These are phyloP conservation scores for Nakaseomyces uthaithaninus DNA, from an alignment of 1,139 yeast genomes.

Conservation along the genomic window DNA sequence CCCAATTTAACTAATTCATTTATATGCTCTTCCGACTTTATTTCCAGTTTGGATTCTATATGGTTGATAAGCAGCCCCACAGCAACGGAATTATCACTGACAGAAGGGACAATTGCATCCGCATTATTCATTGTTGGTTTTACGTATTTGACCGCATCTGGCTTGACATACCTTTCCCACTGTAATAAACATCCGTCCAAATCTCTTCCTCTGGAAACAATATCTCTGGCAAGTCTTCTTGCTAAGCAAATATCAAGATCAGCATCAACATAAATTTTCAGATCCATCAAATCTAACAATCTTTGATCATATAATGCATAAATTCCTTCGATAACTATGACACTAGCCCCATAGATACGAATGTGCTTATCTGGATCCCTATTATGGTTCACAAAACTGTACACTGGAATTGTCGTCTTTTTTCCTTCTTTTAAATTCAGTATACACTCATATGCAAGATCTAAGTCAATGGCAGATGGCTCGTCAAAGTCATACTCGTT, in stretches of 20 bases:
- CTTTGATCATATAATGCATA: constrained; percentile 72
- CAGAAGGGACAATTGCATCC: constrained; percentile 81
- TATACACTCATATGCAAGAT: constrained; percentile 57
- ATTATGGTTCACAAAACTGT: constrained; percentile 69
- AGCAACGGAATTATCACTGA: constrained; percentile 75
- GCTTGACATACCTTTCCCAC: constrained; percentile 88
- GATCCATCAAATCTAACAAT: constrained; percentile 66
- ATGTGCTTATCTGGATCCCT: constrained; percentile 56
- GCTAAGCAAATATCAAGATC: constrained; percentile 89
- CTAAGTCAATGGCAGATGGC: constrained; percentile 76
- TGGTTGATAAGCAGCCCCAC: constrained; percentile 72
- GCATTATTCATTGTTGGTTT: constrained; percentile 75
- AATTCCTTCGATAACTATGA: constrained; percentile 84
- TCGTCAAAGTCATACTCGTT: constrained; percentile 75
- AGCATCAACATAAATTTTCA: constrained; percentile 86
- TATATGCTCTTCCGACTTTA: constrained; percentile 61
- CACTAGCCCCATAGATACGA: constrained; percentile 91
- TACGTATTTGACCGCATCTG: constrained; percentile 72
- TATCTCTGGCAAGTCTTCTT: constrained; percentile 78
- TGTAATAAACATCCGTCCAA: constrained; percentile 73
- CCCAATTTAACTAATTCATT: constrained; percentile 34
- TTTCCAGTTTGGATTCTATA: constrained; percentile 59
- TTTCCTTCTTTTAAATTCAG: constrained; percentile 52
- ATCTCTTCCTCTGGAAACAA: constrained; percentile 77
- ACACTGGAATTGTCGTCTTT: constrained; percentile 72